phyloP scores from a whole-genome alignment of 2,329 filamentous ascomycete genomes.

The Dryadomyces quercivorus region DNA sequence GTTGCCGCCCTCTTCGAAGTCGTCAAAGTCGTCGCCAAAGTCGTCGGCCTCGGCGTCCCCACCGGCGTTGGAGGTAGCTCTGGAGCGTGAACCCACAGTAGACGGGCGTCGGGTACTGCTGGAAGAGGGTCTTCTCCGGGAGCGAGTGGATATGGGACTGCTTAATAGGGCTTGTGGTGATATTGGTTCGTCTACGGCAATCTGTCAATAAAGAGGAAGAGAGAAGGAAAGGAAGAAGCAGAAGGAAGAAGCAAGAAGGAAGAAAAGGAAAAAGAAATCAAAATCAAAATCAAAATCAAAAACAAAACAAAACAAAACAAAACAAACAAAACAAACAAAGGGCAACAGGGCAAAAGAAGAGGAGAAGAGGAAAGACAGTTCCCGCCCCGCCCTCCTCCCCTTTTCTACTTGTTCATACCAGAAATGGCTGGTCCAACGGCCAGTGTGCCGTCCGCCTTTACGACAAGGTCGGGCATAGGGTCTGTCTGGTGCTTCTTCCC shows the following conservation, averaged over 20 bases:
- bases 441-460: constrained; percentile 31
- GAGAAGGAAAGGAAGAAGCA: constrained; percentile 7
- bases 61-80: constrained; percentile 12
- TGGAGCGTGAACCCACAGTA: not conserved
- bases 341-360: constrained; percentile 3
- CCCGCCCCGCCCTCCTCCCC: not conserved
- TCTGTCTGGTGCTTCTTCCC: constrained; percentile 37
- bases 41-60: constrained; percentile 32
- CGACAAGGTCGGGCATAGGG: constrained; percentile 38
- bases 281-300: not conserved
- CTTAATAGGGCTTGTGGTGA: constrained; percentile 18
- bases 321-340: no score
- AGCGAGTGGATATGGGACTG: constrained; percentile 17
- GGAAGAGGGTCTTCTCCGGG: constrained; percentile 20
- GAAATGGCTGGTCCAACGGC: constrained; percentile 17
- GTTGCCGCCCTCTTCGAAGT: constrained; percentile 46
- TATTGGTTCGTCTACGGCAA: constrained; percentile 24
- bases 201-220: constrained; percentile 18
- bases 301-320: not conserved
- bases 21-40: constrained; percentile 49
- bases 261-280: not conserved
- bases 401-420: constrained; percentile 25
- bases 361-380: constrained; percentile 3
- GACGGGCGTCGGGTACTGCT: not conserved
- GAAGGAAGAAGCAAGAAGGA: constrained; percentile 9